phyloP scores from a whole-genome alignment of 106 monocot species.

The Ottelia alismoides region DNA sequence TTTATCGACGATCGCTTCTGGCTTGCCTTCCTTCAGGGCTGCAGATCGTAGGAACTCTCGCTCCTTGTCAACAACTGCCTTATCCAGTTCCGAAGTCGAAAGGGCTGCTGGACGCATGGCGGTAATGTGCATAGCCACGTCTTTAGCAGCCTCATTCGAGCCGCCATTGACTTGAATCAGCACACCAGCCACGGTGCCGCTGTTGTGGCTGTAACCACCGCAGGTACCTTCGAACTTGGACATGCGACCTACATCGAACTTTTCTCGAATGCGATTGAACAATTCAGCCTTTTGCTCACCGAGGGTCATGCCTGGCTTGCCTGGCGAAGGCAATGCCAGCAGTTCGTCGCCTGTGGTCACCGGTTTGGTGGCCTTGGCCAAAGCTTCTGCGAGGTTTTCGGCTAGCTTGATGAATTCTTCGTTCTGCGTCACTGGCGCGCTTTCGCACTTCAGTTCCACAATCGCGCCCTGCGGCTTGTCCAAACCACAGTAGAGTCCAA shows the following conservation, averaged over 20 bases:
- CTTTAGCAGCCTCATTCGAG: not conserved
- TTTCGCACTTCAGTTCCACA: not conserved
- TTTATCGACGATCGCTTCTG: too few species aligned
- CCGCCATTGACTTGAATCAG: not conserved
- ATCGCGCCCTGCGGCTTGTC: not conserved
- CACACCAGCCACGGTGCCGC: not conserved
- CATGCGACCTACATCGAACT: too few species aligned
- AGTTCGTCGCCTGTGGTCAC: not conserved
- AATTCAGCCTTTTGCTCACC: not conserved
- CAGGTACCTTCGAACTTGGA: not conserved
- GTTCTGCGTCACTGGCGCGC: not conserved
- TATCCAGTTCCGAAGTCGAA: not conserved
- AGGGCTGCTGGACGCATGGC: not conserved
- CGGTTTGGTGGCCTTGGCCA: not conserved
- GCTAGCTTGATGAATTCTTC: not conserved
- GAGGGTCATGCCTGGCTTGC: not conserved
- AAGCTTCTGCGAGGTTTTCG: not conserved
- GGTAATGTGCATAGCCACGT: not conserved
- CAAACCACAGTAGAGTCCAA: not conserved
- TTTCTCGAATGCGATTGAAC: not conserved
- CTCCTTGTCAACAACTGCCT: not conserved
- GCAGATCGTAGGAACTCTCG: not conserved
- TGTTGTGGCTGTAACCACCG: not conserved
- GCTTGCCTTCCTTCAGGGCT: not conserved
- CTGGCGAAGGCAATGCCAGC: too few species aligned